A percentile compares a stretch with the other conserved stretches of the same genome.
phyloP scores from a whole-genome alignment of 2,329 filamentous ascomycete genomes.

The Diaporthe caulivora region DNA sequence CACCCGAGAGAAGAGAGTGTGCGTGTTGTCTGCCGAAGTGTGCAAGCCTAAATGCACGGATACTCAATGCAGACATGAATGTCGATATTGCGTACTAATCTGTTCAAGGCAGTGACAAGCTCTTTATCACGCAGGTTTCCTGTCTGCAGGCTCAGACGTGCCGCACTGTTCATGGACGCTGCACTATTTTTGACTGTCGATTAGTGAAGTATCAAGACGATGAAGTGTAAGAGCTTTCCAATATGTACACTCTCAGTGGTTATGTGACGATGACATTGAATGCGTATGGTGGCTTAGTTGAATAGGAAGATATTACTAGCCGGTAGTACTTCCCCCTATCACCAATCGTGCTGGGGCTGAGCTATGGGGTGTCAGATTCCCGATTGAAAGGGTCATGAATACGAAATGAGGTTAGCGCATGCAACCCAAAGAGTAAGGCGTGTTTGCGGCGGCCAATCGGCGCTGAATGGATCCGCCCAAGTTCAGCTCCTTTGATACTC shows the following conservation, averaged over 20 bases:
- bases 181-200: too few relatives aligned
- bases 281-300: too few relatives aligned
- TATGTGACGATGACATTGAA: too few relatives aligned
- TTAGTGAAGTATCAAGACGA: too few relatives aligned
- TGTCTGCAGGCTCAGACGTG: not conserved
- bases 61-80: not conserved
- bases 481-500: not conserved
- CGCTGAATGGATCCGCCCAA: not conserved
- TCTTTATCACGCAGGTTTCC: not conserved
- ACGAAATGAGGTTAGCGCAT: slow-evolving; percentile 23
- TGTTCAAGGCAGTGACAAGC: not conserved
- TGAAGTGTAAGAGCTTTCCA: not conserved
- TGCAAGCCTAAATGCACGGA: not conserved
- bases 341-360: not conserved
- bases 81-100: not conserved
- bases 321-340: too few relatives aligned
- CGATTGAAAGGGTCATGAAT: not conserved
- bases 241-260: not conserved
- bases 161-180: not conserved
- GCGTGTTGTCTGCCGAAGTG: not conserved
- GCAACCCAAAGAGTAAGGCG: not conserved
- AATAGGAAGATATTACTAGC: not conserved
- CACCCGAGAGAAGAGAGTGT: not conserved
- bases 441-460: not conserved
- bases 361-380: not conserved